These are phyloP conservation scores for Smallanthus sonchifolius DNA, from an alignment of 129 eudicot species.

Conservation along the genomic window DNA sequence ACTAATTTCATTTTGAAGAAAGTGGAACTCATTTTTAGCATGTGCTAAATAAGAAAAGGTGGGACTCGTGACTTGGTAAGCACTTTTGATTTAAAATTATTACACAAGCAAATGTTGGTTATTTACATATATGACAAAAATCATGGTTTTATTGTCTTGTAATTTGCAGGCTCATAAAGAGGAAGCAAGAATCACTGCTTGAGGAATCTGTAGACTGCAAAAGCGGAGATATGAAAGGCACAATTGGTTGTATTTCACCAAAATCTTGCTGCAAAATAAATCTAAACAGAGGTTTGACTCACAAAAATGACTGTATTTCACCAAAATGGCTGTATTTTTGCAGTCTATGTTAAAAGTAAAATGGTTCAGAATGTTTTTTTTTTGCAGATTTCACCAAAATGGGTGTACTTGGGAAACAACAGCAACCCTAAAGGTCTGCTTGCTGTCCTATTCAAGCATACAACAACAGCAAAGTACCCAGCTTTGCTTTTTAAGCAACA, in stretches of 20 bases:
- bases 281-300: too few species aligned
- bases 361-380: too few species aligned
- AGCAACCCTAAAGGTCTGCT: too few species aligned
- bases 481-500: conserved; percentile 95
- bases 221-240: conserved; percentile 42
- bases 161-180: conserved; percentile 62
- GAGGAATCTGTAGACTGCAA: conserved; percentile 96
- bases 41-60: conserved; percentile 4
- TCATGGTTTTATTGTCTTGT: conserved; percentile 8
- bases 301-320: too few species aligned
- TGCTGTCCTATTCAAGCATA: too few species aligned
- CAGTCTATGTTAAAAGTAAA: too few species aligned
- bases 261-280: too few species aligned
- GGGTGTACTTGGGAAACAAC: too few species aligned
- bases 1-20: not conserved
- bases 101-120: conserved; percentile 1
- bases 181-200: conserved; percentile 86
- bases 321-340: too few species aligned
- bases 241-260: too few species aligned
- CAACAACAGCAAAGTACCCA: conserved; percentile 61
- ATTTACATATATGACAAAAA: not conserved
- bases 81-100: conserved; percentile 8
- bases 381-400: too few species aligned
- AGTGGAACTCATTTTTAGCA: not conserved
- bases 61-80: conserved; percentile 16